These are phyloP conservation scores for Brassica balearica DNA, from an alignment of 441 rosid species.

Conservation along the genomic window DNA sequence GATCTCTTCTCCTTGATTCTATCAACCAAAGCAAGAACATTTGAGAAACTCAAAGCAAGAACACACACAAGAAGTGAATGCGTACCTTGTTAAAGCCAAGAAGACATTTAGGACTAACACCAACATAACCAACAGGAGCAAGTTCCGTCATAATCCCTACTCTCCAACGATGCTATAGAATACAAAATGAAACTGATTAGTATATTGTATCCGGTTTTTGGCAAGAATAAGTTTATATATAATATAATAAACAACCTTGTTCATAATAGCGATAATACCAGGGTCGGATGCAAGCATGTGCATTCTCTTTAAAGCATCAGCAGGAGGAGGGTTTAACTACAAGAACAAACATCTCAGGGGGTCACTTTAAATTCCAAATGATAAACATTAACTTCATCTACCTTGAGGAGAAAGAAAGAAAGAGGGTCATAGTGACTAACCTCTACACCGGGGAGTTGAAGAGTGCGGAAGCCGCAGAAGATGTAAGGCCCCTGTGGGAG, in stretches of 20 bases:
- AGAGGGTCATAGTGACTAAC: conserved; percentile 41
- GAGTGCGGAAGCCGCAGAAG: conserved; percentile 83
- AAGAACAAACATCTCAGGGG: neutral
- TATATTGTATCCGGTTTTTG: conserved; percentile 7
- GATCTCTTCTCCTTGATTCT: conserved; percentile 98
- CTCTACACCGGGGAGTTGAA: conserved; percentile 81
- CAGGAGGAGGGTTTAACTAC: conserved; percentile 86
- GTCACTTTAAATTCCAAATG: conserved; percentile 6
- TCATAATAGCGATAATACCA: conserved; percentile 91
- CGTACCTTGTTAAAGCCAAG: conserved; percentile 92
- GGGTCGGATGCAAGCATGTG: conserved; percentile 98
- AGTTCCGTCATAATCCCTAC: conserved; percentile 94
- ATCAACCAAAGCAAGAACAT: conserved; percentile 29
- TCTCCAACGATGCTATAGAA: conserved; percentile 83
- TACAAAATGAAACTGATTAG: conserved; percentile 10
- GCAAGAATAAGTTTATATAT: conserved; percentile 6
- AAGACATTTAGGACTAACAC: conserved; percentile 84
- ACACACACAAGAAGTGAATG: conserved; percentile 10
- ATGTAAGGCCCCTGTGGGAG: conserved; percentile 82
- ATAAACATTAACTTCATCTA: neutral
- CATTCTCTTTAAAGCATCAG: conserved; percentile 91
- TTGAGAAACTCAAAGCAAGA: neutral
- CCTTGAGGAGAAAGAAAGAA: neutral
- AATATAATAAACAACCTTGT: conserved; percentile 61
- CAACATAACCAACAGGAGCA: conserved; percentile 98